These are phyloP conservation scores for Scheffersomyces insectosa DNA, from an alignment of 1,139 yeast genomes.

Conservation along the genomic window DNA sequence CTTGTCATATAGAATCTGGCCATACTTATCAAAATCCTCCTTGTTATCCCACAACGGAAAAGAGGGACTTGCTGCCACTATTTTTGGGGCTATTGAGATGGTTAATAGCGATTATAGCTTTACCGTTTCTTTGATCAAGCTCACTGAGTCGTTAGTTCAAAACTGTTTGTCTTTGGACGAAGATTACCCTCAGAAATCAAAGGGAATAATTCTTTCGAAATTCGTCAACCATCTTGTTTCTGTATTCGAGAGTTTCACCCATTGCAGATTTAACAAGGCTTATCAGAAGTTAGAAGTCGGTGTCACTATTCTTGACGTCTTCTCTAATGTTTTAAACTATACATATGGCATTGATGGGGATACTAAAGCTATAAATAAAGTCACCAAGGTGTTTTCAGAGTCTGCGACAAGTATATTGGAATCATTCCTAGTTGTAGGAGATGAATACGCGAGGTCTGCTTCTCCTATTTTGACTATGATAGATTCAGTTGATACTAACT, in stretches of 20 bases:
- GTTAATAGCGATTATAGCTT: conserved; percentile 67
- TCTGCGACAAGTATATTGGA: conserved; percentile 51
- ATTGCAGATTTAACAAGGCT: conserved; percentile 63
- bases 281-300: conserved; percentile 68
- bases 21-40: conserved; percentile 67
- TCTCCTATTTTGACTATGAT: conserved; percentile 57
- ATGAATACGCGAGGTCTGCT: conserved; percentile 54
- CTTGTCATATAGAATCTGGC: conserved; percentile 74
- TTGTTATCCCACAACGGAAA: conserved; percentile 65
- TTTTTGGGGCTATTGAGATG: conserved; percentile 75
- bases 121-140: conserved; percentile 57
- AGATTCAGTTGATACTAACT: conserved; percentile 43
- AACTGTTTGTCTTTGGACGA: conserved; percentile 49
- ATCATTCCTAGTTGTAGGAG: conserved; percentile 56
- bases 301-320: conserved; percentile 52
- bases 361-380: conserved; percentile 34
- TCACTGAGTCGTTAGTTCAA: conserved; percentile 54
- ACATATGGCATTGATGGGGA: conserved; percentile 59
- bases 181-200: conserved; percentile 43
- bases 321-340: conserved; percentile 54
- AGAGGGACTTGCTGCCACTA: conserved; percentile 63
- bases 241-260: conserved; percentile 72
- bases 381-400: conserved; percentile 50
- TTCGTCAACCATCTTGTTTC: conserved; percentile 58
- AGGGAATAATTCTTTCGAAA: conserved; percentile 56